These are phyloP conservation scores for Barnettozyma vustinii DNA, from an alignment of 805 yeast species.

Conservation along the genomic window DNA sequence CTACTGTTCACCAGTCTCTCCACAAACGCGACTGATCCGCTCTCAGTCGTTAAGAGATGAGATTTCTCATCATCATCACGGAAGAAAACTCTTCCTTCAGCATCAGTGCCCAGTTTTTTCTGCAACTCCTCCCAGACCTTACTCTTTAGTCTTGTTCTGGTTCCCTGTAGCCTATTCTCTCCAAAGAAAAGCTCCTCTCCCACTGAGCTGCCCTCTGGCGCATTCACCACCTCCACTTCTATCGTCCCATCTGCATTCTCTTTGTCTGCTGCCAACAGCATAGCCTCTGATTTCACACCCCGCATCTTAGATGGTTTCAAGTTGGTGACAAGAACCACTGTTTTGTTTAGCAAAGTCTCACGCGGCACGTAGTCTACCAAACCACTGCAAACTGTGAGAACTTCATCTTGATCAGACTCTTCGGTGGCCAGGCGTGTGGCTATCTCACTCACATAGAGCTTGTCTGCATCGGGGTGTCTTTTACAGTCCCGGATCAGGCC, in stretches of 20 bases:
- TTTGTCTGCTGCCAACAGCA: conserved; percentile 57
- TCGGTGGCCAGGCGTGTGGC: conserved; percentile 1
- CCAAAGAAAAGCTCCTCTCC: conserved; percentile 40
- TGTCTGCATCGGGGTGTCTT: conserved; percentile 53
- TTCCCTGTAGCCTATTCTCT: conserved; percentile 11
- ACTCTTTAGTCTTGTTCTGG: conserved; percentile 6
- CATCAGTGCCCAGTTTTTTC: conserved; percentile 4
- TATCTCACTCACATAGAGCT: conserved; percentile 51
- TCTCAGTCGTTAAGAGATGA: not conserved
- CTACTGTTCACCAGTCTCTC: not conserved
- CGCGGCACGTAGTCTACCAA: conserved; percentile 40
- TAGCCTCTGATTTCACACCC: conserved; percentile 57
- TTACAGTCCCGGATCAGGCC: conserved; percentile 44
- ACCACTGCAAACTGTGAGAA: conserved; percentile 52
- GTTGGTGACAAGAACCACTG: conserved; percentile 51
- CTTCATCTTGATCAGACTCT: conserved; percentile 9
- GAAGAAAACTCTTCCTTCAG: conserved; percentile 8
- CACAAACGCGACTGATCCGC: conserved; percentile 3
- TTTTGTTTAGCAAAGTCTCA: conserved; percentile 32
- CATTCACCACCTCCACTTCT: conserved; percentile 41
- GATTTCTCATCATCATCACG: not conserved
- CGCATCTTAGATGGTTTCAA: conserved; percentile 59
- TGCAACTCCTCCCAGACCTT: conserved; percentile 16
- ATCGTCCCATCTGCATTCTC: conserved; percentile 9
- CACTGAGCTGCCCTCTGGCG: conserved; percentile 33